A percentile compares a stretch with the other conserved stretches of the same genome.
Evolutionary conservation across 192 early-diverging fungal genomes (phyloP).

Genomic region (Oehlia diaphana): DNA sequence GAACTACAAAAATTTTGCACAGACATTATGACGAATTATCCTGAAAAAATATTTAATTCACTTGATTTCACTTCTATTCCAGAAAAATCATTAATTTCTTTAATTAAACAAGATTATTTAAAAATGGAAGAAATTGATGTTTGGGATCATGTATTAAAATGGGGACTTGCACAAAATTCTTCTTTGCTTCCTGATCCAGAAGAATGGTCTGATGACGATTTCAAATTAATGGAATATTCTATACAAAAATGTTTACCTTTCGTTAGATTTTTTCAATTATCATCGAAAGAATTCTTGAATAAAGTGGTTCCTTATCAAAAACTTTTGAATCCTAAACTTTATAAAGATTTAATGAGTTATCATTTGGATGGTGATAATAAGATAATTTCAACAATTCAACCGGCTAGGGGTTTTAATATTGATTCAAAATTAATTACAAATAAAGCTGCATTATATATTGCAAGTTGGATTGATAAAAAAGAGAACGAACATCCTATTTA

Average conservation of each 20-base stretch:
- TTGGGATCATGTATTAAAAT: slow-evolving; percentile 1
- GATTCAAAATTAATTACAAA: background rate
- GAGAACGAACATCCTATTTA: background rate
- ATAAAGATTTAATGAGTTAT: background rate
- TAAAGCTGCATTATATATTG: background rate
- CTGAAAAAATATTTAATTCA: background rate
- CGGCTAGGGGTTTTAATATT: background rate
- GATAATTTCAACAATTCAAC: background rate
- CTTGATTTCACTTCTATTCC: background rate
- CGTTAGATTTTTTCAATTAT: background rate
- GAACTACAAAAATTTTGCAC: background rate
- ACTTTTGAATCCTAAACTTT: background rate
- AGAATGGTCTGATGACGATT: background rate
- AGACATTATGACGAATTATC: background rate
- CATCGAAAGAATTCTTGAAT: background rate
- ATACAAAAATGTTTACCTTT: slow-evolving; percentile 4
- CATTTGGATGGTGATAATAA: background rate
- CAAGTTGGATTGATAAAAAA: background rate
- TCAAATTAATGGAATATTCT: background rate
- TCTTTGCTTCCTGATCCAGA: background rate
- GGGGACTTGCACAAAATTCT: slow-evolving; percentile 14
- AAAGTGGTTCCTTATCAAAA: slow-evolving; percentile 12
- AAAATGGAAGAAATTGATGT: background rate
- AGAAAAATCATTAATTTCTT: background rate
- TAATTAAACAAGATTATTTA: background rate